These are phyloP conservation scores for Cucumis hystrix DNA, from an alignment of 306 rosid species.

Conservation along the genomic window DNA sequence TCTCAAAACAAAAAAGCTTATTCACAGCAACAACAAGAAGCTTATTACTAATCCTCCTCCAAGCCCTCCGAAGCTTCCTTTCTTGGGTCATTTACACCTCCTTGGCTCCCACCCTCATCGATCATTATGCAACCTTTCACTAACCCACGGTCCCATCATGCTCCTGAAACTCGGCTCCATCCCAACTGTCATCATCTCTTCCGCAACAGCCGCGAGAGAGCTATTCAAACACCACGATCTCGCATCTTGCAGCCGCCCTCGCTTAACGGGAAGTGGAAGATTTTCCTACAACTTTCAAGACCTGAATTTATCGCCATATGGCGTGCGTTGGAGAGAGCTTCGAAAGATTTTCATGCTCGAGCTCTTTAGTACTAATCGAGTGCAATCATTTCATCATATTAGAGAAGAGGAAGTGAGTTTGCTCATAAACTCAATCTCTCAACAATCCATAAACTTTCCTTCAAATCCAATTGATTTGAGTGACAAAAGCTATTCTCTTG, in stretches of 20 bases:
- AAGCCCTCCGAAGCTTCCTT: not conserved
- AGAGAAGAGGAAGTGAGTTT: not conserved
- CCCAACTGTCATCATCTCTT: not conserved
- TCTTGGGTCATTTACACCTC: not conserved
- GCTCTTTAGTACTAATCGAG: constrained; percentile 16
- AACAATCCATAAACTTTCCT: too few species aligned
- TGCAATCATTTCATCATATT: constrained; percentile 9
- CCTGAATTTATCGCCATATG: not conserved
- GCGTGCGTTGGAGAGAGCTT: not conserved
- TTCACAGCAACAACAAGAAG: not conserved
- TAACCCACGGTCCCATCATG: not conserved
- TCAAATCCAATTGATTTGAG: constrained; percentile 1
- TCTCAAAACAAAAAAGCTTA: not conserved
- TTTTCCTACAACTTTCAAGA: not conserved
- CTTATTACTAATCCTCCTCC: not conserved
- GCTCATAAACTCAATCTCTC: not conserved
- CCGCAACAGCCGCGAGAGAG: not conserved
- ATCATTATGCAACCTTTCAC: not conserved
- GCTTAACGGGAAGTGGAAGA: not conserved
- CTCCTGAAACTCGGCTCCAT: not conserved
- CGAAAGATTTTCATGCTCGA: not conserved
- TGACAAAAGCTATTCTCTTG: not conserved
- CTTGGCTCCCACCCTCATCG: not conserved
- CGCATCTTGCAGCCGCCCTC: not conserved
- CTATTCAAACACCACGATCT: not conserved